Conservation (phyloP, 1,139 yeast species). For the Barnettozyma hawaiiensis region DNA sequence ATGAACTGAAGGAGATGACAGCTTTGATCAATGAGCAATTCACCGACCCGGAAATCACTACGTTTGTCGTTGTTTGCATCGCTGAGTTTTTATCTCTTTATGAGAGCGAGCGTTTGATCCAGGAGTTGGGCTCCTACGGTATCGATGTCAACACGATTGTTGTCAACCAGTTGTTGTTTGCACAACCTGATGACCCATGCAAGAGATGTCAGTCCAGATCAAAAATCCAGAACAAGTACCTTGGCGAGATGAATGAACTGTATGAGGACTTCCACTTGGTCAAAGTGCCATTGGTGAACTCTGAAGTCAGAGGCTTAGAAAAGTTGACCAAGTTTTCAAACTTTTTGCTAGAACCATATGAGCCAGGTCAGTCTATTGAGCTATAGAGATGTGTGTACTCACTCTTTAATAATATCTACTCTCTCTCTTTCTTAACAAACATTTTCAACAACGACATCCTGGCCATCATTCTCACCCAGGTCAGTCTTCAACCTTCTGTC, state of each 20-base stretch:
- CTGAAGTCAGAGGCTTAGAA: constrained; percentile 88
- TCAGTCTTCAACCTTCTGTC: constrained; percentile 63
- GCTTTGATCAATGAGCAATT: constrained; percentile 89
- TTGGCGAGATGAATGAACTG: constrained; percentile 89
- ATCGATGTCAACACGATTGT: constrained; percentile 96
- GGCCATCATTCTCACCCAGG: constrained; percentile 56
- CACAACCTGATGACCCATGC: constrained; percentile 64
- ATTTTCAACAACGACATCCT: constrained; percentile 46
- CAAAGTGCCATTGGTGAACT: constrained; percentile 89
- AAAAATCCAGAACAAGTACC: constrained; percentile 92
- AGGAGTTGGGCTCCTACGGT: constrained; percentile 87
- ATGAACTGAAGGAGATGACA: constrained; percentile 77
- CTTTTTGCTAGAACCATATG: constrained; percentile 63
- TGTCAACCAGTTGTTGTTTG: constrained; percentile 86
- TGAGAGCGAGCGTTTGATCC: constrained; percentile 96
- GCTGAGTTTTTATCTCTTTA: constrained; percentile 92
- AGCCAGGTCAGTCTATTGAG: constrained; percentile 49
- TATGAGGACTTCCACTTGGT: constrained; percentile 94
- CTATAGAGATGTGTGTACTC: constrained; percentile 10
- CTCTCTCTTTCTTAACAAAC: constrained; percentile 37
- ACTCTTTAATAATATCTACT: background rate
- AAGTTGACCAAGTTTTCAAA: constrained; percentile 74
- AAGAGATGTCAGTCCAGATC: constrained; percentile 88
- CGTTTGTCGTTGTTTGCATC: constrained; percentile 95
- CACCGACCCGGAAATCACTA: constrained; percentile 92